Conservation (phyloP, 2,329 filamentous ascomycete species). For the Penicillium sp. region DNA sequence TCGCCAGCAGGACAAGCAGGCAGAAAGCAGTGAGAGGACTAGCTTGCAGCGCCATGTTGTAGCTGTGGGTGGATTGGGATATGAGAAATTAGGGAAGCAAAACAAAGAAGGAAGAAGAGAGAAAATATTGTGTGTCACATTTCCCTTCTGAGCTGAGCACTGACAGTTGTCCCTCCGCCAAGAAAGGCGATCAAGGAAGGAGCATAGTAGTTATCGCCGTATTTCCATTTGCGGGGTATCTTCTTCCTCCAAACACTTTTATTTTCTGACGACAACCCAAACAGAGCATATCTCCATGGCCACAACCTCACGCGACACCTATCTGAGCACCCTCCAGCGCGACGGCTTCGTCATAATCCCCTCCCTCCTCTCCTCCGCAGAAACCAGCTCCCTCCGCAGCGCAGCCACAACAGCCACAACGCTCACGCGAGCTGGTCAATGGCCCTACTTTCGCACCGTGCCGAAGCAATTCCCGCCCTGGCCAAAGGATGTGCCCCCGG, state of each 20-base stretch:
- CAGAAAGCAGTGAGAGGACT: conserved; percentile 29
- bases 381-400: conserved; percentile 57
- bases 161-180: conserved; percentile 11
- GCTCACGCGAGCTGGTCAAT: conserved; percentile 64
- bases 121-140: background rate
- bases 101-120: background rate
- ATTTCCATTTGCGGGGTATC: background rate
- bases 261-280: no score
- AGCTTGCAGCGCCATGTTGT: conserved; percentile 12
- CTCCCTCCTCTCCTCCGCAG: conserved; percentile 54
- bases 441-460: conserved; percentile 78
- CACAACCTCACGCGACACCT: conserved; percentile 12
- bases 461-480: conserved; percentile 91
- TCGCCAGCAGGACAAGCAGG: conserved; percentile 33
- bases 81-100: background rate
- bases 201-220: no score
- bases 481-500: conserved; percentile 53
- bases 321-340: conserved; percentile 56
- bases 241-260: background rate
- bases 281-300: no score
- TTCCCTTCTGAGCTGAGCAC: background rate
- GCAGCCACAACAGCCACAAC: conserved; percentile 57
- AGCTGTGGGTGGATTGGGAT: background rate
- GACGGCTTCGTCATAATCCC: conserved; percentile 76
- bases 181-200: conserved; percentile 9